Percentiles rank a stretch among this genome's conserved stretches.
Conservation (phyloP, 495 filamentous ascomycete genomes). For the Penicillium psychrofluorescens region DNA sequence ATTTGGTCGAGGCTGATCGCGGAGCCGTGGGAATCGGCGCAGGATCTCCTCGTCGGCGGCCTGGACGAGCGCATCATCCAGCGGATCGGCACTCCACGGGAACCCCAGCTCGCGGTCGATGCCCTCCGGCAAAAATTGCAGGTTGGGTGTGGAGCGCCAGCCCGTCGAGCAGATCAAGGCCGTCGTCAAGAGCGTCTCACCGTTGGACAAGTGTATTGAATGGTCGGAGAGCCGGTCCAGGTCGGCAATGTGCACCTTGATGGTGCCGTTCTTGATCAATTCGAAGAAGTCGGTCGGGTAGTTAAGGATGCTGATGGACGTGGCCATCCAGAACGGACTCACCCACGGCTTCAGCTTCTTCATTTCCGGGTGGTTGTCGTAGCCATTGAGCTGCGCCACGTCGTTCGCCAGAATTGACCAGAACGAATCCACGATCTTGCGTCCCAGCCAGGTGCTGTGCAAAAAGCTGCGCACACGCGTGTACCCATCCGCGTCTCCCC, state of each 20-base stretch:
- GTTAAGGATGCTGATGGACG: conserved; percentile 60
- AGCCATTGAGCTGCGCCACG: conserved; percentile 50
- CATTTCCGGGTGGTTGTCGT: conserved; percentile 54
- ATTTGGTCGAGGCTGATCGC: conserved; percentile 28
- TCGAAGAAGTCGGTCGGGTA: conserved; percentile 61
- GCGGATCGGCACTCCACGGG: conserved; percentile 24
- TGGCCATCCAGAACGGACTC: conserved; percentile 55
- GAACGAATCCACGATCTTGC: conserved; percentile 60
- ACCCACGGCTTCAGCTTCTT: conserved; percentile 62
- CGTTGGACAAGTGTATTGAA: conserved; percentile 50
- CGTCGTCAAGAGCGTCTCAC: conserved; percentile 41
- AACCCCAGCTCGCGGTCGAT: conserved; percentile 33
- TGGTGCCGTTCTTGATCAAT: conserved; percentile 47
- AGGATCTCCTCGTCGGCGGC: conserved; percentile 63
- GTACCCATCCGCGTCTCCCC: conserved; percentile 49
- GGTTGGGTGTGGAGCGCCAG: conserved; percentile 56
- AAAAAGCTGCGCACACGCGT: conserved; percentile 43
- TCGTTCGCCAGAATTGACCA: conserved; percentile 57
- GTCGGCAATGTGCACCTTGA: conserved; percentile 57
- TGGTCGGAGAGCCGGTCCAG: conserved; percentile 41
- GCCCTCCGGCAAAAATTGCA: conserved; percentile 54
- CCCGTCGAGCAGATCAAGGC: conserved; percentile 68
- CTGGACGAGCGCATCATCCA: conserved; percentile 17
- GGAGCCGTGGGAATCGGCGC: conserved; percentile 55
- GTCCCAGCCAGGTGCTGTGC: conserved; percentile 60